Evolutionary conservation across 176 grass and related monocot genomes (phyloP).

Genomic region (Leersia perrieri): DNA sequence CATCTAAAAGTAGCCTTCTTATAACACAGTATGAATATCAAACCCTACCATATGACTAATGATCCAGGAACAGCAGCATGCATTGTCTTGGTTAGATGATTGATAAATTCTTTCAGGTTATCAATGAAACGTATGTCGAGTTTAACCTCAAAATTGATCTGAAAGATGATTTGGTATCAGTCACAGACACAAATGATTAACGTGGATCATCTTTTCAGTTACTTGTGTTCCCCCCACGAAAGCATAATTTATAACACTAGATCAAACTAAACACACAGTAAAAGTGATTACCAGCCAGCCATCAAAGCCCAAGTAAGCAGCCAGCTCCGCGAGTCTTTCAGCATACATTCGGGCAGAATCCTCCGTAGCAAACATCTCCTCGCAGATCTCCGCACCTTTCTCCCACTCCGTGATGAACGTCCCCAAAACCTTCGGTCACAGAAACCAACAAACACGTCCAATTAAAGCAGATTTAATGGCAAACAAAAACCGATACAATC

Average conservation of each 20-base stretch:
- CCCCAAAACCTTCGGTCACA: slow-evolving; percentile 63
- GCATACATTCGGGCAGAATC: slow-evolving; percentile 80
- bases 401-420: slow-evolving; percentile 87
- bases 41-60: slow-evolving; percentile 82
- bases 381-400: slow-evolving; percentile 50
- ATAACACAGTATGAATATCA: not conserved
- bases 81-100: slow-evolving; percentile 74
- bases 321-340: slow-evolving; percentile 68
- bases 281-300: slow-evolving; percentile 85
- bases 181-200: not conserved
- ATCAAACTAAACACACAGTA: not conserved
- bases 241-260: not conserved
- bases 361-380: slow-evolving; percentile 65
- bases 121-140: slow-evolving; percentile 58
- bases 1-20: not conserved
- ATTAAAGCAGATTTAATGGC: not conserved
- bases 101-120: slow-evolving; percentile 85
- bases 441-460: not conserved
- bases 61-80: slow-evolving; percentile 71
- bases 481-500: not conserved
- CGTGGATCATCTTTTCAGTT: not conserved
- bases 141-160: slow-evolving; percentile 85
- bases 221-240: not conserved
- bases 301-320: slow-evolving; percentile 68
- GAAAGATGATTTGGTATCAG: slow-evolving; percentile 49